Evolutionary conservation across 176 grass and related monocot species (phyloP).

Genomic region (Poa annua): DNA sequence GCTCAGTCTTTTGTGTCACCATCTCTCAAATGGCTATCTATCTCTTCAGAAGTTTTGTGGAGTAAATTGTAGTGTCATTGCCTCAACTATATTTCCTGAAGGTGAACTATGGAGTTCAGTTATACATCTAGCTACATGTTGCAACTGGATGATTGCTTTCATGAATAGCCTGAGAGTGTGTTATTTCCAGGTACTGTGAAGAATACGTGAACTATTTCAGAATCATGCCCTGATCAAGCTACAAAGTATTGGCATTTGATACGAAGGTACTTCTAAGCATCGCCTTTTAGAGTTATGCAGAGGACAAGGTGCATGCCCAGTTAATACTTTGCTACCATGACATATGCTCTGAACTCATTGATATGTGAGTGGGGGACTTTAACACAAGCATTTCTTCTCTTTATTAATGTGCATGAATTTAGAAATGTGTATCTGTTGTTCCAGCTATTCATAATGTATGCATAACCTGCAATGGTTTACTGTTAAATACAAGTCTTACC

Average conservation of each 20-base stretch:
- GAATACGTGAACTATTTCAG: constrained; percentile 14
- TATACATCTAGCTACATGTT: constrained; percentile 19
- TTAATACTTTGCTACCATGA: constrained; percentile 8
- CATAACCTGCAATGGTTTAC: constrained; percentile 12
- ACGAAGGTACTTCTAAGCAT: constrained; percentile 38
- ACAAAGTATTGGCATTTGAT: background rate
- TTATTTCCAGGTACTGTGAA: constrained; percentile 37
- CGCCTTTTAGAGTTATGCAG: constrained; percentile 6
- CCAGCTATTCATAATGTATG: constrained; percentile 21
- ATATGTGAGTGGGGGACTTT: background rate
- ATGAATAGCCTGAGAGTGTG: background rate
- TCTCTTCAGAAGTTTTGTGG: constrained; percentile 32
- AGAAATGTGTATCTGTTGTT: constrained; percentile 3
- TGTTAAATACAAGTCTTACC: background rate
- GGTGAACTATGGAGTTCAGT: constrained; percentile 22
- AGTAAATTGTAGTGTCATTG: background rate
- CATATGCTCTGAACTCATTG: background rate
- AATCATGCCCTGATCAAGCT: constrained; percentile 35
- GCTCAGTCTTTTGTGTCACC: background rate
- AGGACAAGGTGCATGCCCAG: background rate
- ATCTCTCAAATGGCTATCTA: too few relatives aligned
- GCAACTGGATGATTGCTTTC: background rate
- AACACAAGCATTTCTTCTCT: background rate
- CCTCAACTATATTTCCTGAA: constrained; percentile 19
- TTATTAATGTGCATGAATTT: constrained; percentile 16